Evolutionary conservation across 129 eudicot species (phyloP), one percentile per base, ranked within the genome.

Genomic region (Escallonia rubra): DNA sequence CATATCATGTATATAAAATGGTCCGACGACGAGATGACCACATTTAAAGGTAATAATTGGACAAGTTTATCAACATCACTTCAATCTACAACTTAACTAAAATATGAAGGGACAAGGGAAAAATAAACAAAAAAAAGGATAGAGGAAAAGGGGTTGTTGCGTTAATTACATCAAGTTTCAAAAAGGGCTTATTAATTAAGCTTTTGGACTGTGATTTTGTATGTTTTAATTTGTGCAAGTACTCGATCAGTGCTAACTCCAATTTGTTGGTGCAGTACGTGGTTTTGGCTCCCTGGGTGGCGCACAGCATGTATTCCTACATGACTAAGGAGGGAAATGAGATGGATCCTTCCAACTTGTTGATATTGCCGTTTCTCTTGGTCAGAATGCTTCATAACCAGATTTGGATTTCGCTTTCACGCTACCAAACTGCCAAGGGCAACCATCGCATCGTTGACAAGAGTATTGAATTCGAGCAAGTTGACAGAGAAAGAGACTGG

Each of bases 401-500:
- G 61, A 50, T 85, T 15, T 88, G 96, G 96, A 88, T 85, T 47
- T 74, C 84, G 3, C 51, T 79, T 12, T 82, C 91, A 53, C 86
- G 96, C 38, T 80, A 85, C 64, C 74, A 74, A 43, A 88, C 96
- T 1, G 86, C 96, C 45, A 80, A 78, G 60, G 96, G 96, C 72
- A 78, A 78, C n/a, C 79, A 85, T 66, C 13, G 90, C 48, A 88
- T 88, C n/a, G 77, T 85, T 44, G 83, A 88, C 41, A 85, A 79
- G 73, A 66, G 64, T 43, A 82, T 88, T 10, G 91, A 88, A 23
- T 87, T 87, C 53, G 95, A 83, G 8, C 95, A 83, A 76, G 86
- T 88, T 73, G 96, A 88, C 63, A 72, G 91, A 59, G 91, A 88
- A 70, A 77, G 91, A 62, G 79, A 66, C 43, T 88, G 96, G 96